A percentile compares a stretch with the other conserved stretches of the same genome.
These are phyloP conservation scores for Hibiscus trionum DNA, from an alignment of 345 rosid genomes.

Conservation along the genomic window DNA sequence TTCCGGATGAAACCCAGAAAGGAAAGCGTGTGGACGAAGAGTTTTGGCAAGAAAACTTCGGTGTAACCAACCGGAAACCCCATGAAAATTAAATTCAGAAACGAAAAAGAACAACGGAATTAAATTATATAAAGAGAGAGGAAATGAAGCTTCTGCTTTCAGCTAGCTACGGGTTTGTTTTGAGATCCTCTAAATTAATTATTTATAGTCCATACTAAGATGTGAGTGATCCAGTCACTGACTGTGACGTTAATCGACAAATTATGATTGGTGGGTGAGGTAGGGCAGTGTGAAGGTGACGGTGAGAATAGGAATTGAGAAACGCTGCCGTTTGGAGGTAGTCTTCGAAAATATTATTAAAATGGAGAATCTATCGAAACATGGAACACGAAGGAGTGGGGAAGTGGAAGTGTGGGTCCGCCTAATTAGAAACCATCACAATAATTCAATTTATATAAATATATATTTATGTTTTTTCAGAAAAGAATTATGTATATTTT, in stretches of 20 bases:
- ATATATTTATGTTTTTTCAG: too few relatives aligned
- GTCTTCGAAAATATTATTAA: neutral
- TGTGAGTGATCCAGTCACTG: neutral
- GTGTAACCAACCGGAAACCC: slow-evolving; percentile 84
- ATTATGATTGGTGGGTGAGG: neutral
- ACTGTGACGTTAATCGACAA: neutral
- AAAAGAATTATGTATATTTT: too few relatives aligned
- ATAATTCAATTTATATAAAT: too few relatives aligned
- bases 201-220: neutral
- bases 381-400: neutral
- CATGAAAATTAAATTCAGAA: slow-evolving; percentile 26
- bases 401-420: neutral
- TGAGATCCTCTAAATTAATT: neutral
- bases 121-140: neutral
- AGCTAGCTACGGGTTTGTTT: neutral
- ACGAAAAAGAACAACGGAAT: neutral
- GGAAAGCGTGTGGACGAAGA: slow-evolving; percentile 59
- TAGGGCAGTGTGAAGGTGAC: neutral
- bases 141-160: slow-evolving; percentile 24
- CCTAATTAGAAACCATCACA: neutral
- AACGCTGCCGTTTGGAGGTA: neutral
- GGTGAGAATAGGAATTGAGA: neutral
- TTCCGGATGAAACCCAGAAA: slow-evolving; percentile 55
- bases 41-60: slow-evolving; percentile 60
- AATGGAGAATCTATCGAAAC: neutral